These are phyloP conservation scores for Pulveroboletus frians DNA, from an alignment of 768 basidiomycete species.

Conservation along the genomic window DNA sequence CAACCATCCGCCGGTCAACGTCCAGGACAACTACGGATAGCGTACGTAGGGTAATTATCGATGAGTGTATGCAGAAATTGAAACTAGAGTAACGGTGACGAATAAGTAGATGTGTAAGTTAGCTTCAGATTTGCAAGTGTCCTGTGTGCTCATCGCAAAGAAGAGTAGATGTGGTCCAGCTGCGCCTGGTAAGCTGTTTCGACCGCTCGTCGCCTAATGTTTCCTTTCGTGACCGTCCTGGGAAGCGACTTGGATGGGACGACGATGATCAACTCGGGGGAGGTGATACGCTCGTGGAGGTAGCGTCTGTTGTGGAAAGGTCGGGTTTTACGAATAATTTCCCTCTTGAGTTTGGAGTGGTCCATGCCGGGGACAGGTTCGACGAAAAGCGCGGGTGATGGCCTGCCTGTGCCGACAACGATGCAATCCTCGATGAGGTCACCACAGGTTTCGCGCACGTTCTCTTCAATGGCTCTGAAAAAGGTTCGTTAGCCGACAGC, in stretches of 20 bases:
- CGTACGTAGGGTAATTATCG: conserved; percentile 19
- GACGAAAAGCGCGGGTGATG: conserved; percentile 71
- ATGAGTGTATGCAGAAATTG: conserved; percentile 2
- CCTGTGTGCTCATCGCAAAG: conserved; percentile 13
- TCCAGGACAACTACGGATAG: conserved; percentile 6
- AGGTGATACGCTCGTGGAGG: conserved; percentile 71
- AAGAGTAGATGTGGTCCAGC: conserved; percentile 55
- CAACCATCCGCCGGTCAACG: neutral
- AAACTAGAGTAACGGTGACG: conserved; percentile 1
- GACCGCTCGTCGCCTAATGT: conserved; percentile 71
- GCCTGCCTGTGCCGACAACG: conserved; percentile 71
- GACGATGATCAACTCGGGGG: conserved; percentile 58
- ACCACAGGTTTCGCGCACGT: conserved; percentile 59
- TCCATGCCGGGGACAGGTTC: conserved; percentile 55
- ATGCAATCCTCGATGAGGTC: conserved; percentile 67
- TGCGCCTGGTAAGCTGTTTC: conserved; percentile 57
- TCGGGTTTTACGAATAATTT: conserved; percentile 67
- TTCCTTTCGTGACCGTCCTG: conserved; percentile 76
- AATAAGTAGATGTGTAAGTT: conserved; percentile 19
- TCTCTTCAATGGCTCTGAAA: conserved; percentile 71
- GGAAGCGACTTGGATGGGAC: conserved; percentile 65
- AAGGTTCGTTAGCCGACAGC: conserved; percentile 6
- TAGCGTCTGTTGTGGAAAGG: conserved; percentile 73
- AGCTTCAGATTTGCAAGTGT: conserved; percentile 1
- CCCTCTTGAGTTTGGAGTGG: conserved; percentile 56